Conservation (phyloP, 1,284 basidiomycete species). For the Singerocomus rubriflavus region DNA sequence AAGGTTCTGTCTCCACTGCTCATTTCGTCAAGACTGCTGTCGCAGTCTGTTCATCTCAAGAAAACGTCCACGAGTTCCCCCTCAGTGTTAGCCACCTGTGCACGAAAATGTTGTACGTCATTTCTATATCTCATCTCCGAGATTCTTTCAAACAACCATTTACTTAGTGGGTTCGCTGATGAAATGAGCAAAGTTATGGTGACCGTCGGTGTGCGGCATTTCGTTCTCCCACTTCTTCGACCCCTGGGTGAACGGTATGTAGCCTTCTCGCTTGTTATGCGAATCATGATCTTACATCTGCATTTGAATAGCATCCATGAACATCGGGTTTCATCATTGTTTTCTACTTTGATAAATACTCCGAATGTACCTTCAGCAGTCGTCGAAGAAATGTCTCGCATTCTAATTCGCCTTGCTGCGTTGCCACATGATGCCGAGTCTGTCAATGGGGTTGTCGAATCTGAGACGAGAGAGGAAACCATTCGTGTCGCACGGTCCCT, state of each 20-base stretch:
- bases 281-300: not conserved
- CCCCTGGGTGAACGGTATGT: conserved; percentile 45
- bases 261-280: not conserved
- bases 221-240: conserved; percentile 53
- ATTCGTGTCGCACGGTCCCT: conserved; percentile 29
- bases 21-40: conserved; percentile 30
- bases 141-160: not conserved
- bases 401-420: conserved; percentile 34
- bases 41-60: conserved; percentile 29
- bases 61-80: conserved; percentile 18
- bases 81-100: conserved; percentile 14
- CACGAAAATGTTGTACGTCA: conserved; percentile 31
- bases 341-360: conserved; percentile 46
- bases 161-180: conserved; percentile 45
- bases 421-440: conserved; percentile 8
- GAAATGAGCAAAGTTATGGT: conserved; percentile 42
- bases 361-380: conserved; percentile 37
- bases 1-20: conserved; percentile 16
- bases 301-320: conserved; percentile 43
- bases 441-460: not conserved
- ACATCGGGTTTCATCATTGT: conserved; percentile 34
- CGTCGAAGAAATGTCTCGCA: conserved; percentile 36
- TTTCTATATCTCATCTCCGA: not conserved
- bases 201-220: conserved; percentile 57
- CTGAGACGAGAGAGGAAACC: conserved; percentile 15